Evolutionary conservation across 495 filamentous ascomycete genomes (phyloP).

Genomic region (Daldinia loculata): DNA sequence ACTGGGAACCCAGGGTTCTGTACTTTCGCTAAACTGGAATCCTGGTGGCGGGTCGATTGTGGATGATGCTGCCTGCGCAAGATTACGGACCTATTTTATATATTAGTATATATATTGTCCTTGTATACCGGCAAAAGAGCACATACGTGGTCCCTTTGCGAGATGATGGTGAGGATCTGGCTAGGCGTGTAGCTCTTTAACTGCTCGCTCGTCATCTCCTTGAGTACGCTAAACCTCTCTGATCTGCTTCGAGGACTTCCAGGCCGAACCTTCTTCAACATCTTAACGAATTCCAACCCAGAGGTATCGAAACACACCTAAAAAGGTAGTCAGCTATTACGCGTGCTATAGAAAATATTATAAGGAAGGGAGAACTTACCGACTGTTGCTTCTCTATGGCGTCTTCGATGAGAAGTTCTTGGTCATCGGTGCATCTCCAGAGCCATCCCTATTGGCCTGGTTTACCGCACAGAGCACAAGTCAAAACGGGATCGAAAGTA

Average conservation of each 20-base stretch:
- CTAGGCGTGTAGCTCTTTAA: conserved; percentile 53
- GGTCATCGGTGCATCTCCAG: conserved; percentile 71
- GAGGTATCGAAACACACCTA: conserved; percentile 37
- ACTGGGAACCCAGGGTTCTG: conserved; percentile 52
- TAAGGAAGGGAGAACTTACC: conserved; percentile 42
- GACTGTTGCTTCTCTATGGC: conserved; percentile 42
- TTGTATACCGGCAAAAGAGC: not conserved
- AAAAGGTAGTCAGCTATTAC: conserved; percentile 11
- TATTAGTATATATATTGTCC: conserved; percentile 9
- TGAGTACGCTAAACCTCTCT: conserved; percentile 54
- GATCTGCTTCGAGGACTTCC: conserved; percentile 48
- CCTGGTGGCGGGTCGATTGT: conserved; percentile 14
- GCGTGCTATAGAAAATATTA: conserved; percentile 35
- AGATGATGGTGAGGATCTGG: conserved; percentile 52
- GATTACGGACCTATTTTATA: conserved; percentile 8
- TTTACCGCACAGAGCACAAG: conserved; percentile 62
- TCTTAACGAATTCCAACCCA: conserved; percentile 14
- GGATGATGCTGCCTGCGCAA: conserved; percentile 1
- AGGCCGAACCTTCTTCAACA: conserved; percentile 42
- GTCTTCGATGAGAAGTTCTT: conserved; percentile 54
- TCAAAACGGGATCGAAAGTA: conserved; percentile 53
- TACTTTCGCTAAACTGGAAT: conserved; percentile 21
- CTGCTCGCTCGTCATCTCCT: conserved; percentile 60
- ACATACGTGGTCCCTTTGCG: conserved; percentile 53
- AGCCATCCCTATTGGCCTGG: conserved; percentile 67